These are phyloP conservation scores for Didymella exigua DNA, from an alignment of 2,329 filamentous ascomycete species.

Conservation along the genomic window DNA sequence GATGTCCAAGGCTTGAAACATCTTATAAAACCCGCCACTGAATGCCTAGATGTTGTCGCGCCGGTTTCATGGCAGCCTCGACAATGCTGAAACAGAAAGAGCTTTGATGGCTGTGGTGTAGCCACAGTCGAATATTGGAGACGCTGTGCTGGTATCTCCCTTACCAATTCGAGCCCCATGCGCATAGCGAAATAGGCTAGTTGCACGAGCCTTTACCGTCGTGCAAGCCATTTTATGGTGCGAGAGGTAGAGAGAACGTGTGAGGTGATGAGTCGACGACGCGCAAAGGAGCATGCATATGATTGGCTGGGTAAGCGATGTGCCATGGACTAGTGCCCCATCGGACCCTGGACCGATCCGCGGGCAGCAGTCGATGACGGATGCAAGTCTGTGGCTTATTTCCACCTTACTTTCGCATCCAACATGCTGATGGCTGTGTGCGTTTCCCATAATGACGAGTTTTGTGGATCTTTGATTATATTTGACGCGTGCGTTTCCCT, in stretches of 20 bases:
- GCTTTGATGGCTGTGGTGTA: background rate
- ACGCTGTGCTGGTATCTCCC: background rate
- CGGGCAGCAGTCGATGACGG: constrained; percentile 12
- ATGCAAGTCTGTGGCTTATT: constrained; percentile 7
- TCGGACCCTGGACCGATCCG: constrained; percentile 7
- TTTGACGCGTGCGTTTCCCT: constrained; percentile 7
- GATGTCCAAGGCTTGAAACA: too few species aligned
- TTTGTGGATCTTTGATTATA: constrained; percentile 5
- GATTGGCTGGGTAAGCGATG: background rate
- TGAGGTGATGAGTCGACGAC: background rate
- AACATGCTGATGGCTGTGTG: background rate
- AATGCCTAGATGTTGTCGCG: too few species aligned
- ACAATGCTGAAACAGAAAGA: background rate
- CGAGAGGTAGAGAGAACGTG: too few species aligned
- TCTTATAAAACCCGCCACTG: too few species aligned
- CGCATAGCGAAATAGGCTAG: background rate
- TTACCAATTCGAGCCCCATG: background rate
- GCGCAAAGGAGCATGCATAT: background rate
- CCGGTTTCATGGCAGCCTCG: background rate
- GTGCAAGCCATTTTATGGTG: background rate
- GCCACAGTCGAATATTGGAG: background rate
- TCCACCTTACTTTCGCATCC: constrained; percentile 1
- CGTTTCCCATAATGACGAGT: constrained; percentile 12
- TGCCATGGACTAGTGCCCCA: background rate
- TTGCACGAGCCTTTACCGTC: too few species aligned